Base-by-base conservation (phyloP, 2,329 filamentous ascomycete species). In the Pyricularia sp. region DNA sequence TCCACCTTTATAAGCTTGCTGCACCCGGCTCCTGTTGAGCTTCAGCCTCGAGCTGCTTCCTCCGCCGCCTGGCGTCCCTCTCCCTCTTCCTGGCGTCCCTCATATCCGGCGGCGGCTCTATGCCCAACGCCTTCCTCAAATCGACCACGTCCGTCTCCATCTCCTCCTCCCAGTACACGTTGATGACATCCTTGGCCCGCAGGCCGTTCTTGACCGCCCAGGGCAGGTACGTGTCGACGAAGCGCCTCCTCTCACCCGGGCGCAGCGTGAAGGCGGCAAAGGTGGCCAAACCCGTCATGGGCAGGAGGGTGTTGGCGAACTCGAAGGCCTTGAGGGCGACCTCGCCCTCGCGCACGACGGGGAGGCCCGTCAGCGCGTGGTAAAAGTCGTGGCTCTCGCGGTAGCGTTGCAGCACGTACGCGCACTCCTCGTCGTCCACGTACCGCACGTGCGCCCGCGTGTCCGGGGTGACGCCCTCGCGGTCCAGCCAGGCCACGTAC, bases 321-420 rank as follows among this genome's bases (percentile, higher is more conserved):
- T 99, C 94, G 70, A 99, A 96, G 0, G 93, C 92, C 78, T 99
- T 99, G 70, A 99, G 83, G n/a, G 93, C 94, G 13, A 99, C 84
- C 79, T 99, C 94, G 30, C 94, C 94, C 79, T 99, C 94, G n/a
- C 92, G 84, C 68, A 96, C 88, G 57, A 96, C 85, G 0, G 94
- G 94, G 62, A 99, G 78, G 0, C 93, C 93, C 0, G 93, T 96
- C 64, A 99, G 81, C 0, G 94, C 93, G 75, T 99, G 94, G 78
- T 96, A 97, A 77, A 99, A 97, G 75, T 99, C 94, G 75, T 99
- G 94, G 69, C 90, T 96, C 77, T 99, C 94, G 67, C 94, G 87
- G 76, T 99, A 99, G 64, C 94, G 86, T 79, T 97, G 94, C 90
- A 99, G 96, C 22, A 97, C 94, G 78, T 97, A 99, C 44, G 94